phyloP scores from a whole-genome alignment of 306 rosid genomes.

The Clitoria ternatea region DNA sequence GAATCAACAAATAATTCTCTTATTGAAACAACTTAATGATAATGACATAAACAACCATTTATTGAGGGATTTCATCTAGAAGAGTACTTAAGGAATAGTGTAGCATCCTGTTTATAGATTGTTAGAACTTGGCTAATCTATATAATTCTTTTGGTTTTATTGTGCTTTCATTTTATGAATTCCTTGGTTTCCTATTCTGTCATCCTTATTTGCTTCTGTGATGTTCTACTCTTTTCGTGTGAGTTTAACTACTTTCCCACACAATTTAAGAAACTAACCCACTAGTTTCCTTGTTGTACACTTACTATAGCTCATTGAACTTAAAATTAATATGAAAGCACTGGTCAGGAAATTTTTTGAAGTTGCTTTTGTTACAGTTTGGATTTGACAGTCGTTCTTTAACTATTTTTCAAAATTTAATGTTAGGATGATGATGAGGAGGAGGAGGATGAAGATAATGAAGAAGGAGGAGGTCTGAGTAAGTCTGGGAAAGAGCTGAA shows the following conservation, averaged over 20 bases:
- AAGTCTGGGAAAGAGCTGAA: conserved; percentile 86
- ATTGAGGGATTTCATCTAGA: background rate
- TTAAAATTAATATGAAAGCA: background rate
- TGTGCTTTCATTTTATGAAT: background rate
- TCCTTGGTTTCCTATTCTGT: background rate
- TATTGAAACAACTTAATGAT: background rate
- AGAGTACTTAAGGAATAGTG: background rate
- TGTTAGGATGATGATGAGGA: conserved; percentile 58
- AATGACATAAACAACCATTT: background rate
- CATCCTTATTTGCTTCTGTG: background rate
- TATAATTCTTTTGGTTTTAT: background rate
- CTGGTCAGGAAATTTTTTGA: background rate
- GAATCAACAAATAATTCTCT: background rate
- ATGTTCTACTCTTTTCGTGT: background rate
- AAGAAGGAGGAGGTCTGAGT: conserved; percentile 73
- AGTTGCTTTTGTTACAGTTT: background rate
- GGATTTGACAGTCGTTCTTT: background rate
- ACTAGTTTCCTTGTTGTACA: background rate
- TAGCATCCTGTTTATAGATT: background rate
- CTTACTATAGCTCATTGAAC: background rate
- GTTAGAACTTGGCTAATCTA: background rate
- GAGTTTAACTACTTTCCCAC: background rate
- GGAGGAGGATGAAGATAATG: conserved; percentile 65
- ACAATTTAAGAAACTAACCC: background rate
- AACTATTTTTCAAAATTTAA: background rate